phyloP scores from a whole-genome alignment of 306 rosid species.

The Dryas drummondii region DNA sequence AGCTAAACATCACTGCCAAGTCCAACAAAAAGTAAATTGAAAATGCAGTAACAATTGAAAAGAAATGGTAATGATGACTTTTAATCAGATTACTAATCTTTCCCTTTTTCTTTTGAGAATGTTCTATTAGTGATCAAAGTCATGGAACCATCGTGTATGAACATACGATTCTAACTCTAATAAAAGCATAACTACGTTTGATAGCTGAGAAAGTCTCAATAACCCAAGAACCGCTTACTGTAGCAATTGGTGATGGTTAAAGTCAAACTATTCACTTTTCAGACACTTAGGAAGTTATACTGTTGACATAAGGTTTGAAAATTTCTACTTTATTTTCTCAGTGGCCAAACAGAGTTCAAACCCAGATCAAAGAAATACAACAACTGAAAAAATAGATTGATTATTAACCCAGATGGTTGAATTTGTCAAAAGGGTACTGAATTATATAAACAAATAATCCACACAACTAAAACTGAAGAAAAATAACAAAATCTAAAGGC shows the following conservation, averaged over 20 bases:
- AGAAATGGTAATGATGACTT: neutral
- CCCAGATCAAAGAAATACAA: neutral
- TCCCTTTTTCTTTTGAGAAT: neutral
- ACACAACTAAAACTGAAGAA: neutral
- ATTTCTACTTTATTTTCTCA: neutral
- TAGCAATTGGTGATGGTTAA: neutral
- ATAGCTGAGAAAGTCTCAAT: neutral
- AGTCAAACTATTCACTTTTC: neutral
- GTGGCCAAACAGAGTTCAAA: constrained; percentile 6
- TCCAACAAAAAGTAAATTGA: neutral
- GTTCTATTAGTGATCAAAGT: neutral
- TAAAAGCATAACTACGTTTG: neutral
- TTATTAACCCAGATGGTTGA: constrained; percentile 16
- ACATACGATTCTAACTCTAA: neutral
- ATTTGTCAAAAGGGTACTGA: neutral
- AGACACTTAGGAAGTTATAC: neutral
- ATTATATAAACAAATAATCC: neutral
- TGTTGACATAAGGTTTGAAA: neutral
- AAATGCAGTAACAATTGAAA: neutral
- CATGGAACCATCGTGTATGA: neutral
- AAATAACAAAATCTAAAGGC: neutral
- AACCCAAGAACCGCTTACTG: neutral
- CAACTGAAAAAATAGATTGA: neutral
- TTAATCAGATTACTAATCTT: neutral
- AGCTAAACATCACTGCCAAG: constrained; percentile 1